Conservation (phyloP, 2,329 filamentous ascomycete species). For the Talaromyces sp. region DNA sequence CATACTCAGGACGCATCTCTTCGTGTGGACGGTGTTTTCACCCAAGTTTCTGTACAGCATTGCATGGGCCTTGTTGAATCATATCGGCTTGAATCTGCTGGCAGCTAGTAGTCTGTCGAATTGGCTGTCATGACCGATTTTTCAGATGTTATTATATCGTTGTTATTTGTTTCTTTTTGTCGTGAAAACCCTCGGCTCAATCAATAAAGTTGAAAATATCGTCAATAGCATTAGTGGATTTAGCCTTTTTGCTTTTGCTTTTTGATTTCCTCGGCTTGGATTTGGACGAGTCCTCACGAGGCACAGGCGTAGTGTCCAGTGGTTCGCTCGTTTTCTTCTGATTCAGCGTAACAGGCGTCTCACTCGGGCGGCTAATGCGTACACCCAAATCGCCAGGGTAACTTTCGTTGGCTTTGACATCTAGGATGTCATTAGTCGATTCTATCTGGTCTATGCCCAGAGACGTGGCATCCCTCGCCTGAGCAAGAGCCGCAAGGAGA, state of each 20-base stretch:
- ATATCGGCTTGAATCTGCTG: conserved; percentile 66
- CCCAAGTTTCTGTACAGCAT: conserved; percentile 92
- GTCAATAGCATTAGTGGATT: conserved; percentile 58
- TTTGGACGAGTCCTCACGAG: background rate
- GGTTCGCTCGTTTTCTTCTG: background rate
- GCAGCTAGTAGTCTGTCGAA: conserved; percentile 55
- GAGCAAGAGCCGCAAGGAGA: conserved; percentile 60
- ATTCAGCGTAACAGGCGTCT: background rate
- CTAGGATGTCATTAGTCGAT: background rate
- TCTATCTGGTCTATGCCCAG: background rate
- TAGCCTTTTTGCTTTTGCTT: conserved; percentile 45
- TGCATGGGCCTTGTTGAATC: conserved; percentile 80
- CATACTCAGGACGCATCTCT: conserved; percentile 76
- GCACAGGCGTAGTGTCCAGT: background rate
- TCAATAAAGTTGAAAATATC: conserved; percentile 62
- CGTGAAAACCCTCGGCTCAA: background rate
- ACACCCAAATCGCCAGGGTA: conserved; percentile 1
- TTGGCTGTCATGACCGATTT: conserved; percentile 21
- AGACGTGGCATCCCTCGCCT: conserved; percentile 38
- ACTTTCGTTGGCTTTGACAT: background rate
- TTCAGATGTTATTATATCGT: background rate
- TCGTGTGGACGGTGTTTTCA: conserved; percentile 98
- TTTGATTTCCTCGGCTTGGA: conserved; percentile 28
- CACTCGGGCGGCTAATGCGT: background rate
- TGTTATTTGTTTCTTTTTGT: background rate